Evolutionary conservation across 2,329 filamentous ascomycete species (phyloP).

Genomic region (Penicillium hordei): DNA sequence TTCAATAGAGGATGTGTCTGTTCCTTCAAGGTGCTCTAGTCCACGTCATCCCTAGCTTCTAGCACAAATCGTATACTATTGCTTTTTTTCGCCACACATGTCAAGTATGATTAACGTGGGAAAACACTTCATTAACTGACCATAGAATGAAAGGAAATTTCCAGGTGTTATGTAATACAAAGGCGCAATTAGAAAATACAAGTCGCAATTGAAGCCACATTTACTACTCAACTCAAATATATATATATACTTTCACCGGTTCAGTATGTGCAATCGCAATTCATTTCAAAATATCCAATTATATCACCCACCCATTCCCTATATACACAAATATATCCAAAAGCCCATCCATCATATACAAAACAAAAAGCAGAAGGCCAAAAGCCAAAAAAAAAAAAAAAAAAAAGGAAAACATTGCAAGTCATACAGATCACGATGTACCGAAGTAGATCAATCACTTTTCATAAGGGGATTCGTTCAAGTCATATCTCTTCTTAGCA

Average conservation of each 20-base stretch:
- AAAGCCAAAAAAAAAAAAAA: neutral
- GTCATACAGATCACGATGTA: neutral
- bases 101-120: too few relatives aligned
- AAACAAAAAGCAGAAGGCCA: neutral
- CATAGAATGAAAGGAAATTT: neutral
- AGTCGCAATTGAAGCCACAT: neutral
- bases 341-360: slow-evolving; percentile 1
- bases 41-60: neutral
- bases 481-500: slow-evolving; percentile 29
- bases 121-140: neutral
- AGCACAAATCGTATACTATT: neutral
- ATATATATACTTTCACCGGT: neutral
- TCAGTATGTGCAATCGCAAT: neutral
- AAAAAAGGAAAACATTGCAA: slow-evolving; percentile 4
- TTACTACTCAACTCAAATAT: neutral
- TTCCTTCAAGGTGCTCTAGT: neutral
- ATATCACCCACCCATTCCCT: neutral
- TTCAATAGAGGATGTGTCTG: neutral
- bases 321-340: neutral
- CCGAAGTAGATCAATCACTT: slow-evolving; percentile 20
- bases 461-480: slow-evolving; percentile 33
- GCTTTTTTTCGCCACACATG: neutral
- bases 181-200: neutral
- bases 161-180: neutral
- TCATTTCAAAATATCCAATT: neutral